These are phyloP conservation scores for Nectriaceae sp. DNA, from an alignment of 2,329 filamentous ascomycete species.

Conservation along the genomic window DNA sequence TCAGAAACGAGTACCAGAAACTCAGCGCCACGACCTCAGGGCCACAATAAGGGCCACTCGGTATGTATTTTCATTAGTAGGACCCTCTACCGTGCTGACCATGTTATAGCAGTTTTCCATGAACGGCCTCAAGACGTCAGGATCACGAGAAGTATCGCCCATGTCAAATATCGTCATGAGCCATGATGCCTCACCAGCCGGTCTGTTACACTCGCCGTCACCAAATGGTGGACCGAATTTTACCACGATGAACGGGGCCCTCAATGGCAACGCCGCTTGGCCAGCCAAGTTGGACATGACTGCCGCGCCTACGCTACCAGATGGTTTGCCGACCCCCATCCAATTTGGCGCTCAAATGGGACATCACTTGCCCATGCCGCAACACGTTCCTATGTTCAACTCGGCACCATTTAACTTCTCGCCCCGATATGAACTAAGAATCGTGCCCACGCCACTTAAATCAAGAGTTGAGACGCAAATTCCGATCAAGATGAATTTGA, in stretches of 20 bases:
- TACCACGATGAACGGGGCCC: conserved; percentile 26
- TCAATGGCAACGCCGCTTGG: conserved; percentile 37
- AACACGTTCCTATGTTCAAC: conserved; percentile 30
- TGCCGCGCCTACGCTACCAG: conserved; percentile 24
- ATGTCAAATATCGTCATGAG: conserved; percentile 53
- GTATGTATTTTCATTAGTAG: conserved; percentile 35
- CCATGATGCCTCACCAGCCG: conserved; percentile 53
- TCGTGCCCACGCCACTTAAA: conserved; percentile 72
- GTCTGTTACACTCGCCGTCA: conserved; percentile 50
- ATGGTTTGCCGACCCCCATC: conserved; percentile 24
- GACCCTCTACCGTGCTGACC: conserved; percentile 38
- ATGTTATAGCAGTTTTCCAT: conserved; percentile 53
- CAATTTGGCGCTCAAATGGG: conserved; percentile 29
- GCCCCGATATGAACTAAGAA: conserved; percentile 50
- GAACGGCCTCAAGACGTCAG: conserved; percentile 47
- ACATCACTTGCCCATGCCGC: conserved; percentile 34
- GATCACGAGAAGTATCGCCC: conserved; percentile 57
- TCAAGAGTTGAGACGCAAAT: conserved; percentile 97
- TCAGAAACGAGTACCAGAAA: conserved; percentile 26
- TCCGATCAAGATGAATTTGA: conserved; percentile 78
- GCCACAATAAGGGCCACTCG: conserved; percentile 36
- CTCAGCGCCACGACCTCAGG: conserved; percentile 38
- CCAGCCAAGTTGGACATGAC: conserved; percentile 31
- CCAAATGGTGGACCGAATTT: conserved; percentile 44
- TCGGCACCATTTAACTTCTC: conserved; percentile 32